A percentile compares a stretch with the other conserved stretches of the same genome.
These are phyloP conservation scores for Mycogone perniciosa DNA, from an alignment of 2,329 filamentous ascomycete species.

Conservation along the genomic window DNA sequence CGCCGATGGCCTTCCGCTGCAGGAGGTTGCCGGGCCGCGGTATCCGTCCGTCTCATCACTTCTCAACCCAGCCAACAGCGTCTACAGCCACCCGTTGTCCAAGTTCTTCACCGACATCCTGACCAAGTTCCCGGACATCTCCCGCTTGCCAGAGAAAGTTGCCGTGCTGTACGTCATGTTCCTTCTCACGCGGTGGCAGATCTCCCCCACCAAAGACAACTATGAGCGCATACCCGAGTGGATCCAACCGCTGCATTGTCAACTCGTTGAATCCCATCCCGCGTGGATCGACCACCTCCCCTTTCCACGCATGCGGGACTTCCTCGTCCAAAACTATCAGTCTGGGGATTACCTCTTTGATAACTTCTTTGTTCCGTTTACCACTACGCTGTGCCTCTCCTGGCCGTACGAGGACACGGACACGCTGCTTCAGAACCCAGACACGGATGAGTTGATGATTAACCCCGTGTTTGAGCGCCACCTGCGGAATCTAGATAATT, in stretches of 20 bases:
- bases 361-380: constrained; percentile 78
- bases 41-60: constrained; percentile 77
- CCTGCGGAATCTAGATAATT: constrained; percentile 68
- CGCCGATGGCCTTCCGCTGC: constrained; percentile 55
- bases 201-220: constrained; percentile 71
- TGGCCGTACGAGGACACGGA: constrained; percentile 78
- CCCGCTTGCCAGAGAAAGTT: constrained; percentile 72
- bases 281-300: constrained; percentile 79
- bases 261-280: constrained; percentile 63
- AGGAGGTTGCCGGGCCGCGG: constrained; percentile 65
- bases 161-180: constrained; percentile 84
- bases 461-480: constrained; percentile 85
- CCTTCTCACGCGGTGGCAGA: constrained; percentile 77
- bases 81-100: constrained; percentile 67
- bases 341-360: constrained; percentile 58
- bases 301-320: constrained; percentile 71
- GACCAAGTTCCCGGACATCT: constrained; percentile 73
- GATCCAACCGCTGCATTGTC: constrained; percentile 58
- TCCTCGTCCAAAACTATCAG: constrained; percentile 47
- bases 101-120: constrained; percentile 83
- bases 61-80: constrained; percentile 60
- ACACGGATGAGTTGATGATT: constrained; percentile 63
- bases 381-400: constrained; percentile 66
- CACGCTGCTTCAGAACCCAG: constrained; percentile 54
- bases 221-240: constrained; percentile 72